Base-by-base conservation (phyloP, 2,329 filamentous ascomycete genomes). In the Sporothrix curviconia region DNA sequence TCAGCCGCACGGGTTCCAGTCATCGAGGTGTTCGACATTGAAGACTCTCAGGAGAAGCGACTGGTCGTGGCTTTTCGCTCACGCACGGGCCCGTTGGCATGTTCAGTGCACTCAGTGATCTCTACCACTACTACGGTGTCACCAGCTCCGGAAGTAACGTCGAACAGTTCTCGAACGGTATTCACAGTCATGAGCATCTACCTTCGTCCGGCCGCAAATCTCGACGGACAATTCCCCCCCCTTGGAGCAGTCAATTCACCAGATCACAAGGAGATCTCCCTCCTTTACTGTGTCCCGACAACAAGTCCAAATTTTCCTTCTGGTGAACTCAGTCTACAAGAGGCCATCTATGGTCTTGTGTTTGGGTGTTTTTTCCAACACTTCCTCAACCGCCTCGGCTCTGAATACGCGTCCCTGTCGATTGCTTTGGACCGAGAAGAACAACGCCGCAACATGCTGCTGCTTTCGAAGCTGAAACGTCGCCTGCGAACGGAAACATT, bases 191-290 rank as follows among this genome's bases (percentile, higher is more conserved):
- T 97, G 81, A 96, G 91, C 65, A 83, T 96, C 62, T 99, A 99
- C 73, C 81, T 99, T 60, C 86, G 87, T 64, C 91, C 90, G 22
- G 80, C 87, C 17, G 70, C 78, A 49, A 81, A 80, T 63, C 71
- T 79, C 24, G 75, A 82, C 3, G 58, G 59, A 37, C 73, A 80
- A 42, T 75, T 76, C 69, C 92, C 92, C 39, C 87, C 91, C 0
- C 90, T 97, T 64, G n/a, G 90, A 96, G 67, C 87, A 92, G 65
- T 94, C 92, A 3, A 96, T 99, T 64, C 90, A 96, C 74, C 94
- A 99, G 74, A 96, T 99, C 76, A 95, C 94, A 97, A 97, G 80
- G 94, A 99, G 73, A 87, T 96, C 52, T 97, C 94, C 1, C 82
- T 99, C 59, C 80, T 99, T 17, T 99, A 97, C 83, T 99, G 94